Percentiles rank a stretch among this genome's conserved stretches.
These are phyloP conservation scores for Cicer judaicum DNA, from an alignment of 306 rosid genomes.

Conservation along the genomic window DNA sequence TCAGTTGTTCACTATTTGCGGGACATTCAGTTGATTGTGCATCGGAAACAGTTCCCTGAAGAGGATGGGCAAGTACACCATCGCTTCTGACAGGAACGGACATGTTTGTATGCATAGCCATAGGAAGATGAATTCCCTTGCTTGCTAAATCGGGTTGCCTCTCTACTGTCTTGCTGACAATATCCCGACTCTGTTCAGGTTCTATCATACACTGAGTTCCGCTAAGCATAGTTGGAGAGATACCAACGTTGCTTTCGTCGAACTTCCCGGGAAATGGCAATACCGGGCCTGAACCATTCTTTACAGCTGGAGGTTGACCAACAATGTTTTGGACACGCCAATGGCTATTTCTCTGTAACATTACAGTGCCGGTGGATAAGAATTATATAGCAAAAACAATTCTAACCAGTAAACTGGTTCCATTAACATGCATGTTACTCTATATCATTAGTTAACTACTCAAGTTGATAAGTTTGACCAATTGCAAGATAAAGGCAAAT, in stretches of 20 bases:
- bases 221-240: conserved; percentile 65
- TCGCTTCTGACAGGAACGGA: conserved; percentile 69
- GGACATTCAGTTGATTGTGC: conserved; percentile 72
- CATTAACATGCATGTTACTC: conserved; percentile 18
- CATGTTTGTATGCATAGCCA: conserved; percentile 59
- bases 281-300: conserved; percentile 68
- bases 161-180: conserved; percentile 58
- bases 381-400: conserved; percentile 25
- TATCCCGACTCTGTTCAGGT: conserved; percentile 63
- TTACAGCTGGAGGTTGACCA: conserved; percentile 69
- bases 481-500: neutral
- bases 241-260: conserved; percentile 70
- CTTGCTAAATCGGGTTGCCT: conserved; percentile 67
- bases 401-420: conserved; percentile 27
- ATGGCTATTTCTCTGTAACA: conserved; percentile 90
- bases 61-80: conserved; percentile 71
- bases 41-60: conserved; percentile 67
- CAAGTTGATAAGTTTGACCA: conserved; percentile 30
- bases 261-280: conserved; percentile 76
- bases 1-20: conserved; percentile 54
- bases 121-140: conserved; percentile 63
- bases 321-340: conserved; percentile 88
- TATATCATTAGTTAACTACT: conserved; percentile 29
- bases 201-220: conserved; percentile 64
- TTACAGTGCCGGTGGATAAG: conserved; percentile 32